These are phyloP conservation scores for Collybiopsis luxurians DNA, from an alignment of 768 basidiomycete species.

Conservation along the genomic window DNA sequence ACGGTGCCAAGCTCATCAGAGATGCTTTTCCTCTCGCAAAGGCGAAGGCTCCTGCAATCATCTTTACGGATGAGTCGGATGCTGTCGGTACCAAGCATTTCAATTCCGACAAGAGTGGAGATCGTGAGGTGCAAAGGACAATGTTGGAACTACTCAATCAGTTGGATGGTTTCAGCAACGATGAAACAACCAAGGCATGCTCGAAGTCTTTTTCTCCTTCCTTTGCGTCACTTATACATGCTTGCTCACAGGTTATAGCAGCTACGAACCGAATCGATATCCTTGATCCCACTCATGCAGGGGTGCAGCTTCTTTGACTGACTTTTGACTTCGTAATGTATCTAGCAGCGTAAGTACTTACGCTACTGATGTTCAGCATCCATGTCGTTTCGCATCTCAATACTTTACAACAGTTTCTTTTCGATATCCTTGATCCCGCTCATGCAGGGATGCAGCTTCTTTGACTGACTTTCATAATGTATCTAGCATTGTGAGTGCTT, in stretches of 20 bases:
- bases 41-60: slow-evolving; percentile 98
- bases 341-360: slow-evolving; percentile 97
- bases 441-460: no score
- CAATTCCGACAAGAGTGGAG: slow-evolving; percentile 98
- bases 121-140: slow-evolving; percentile 98
- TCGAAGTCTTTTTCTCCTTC: slow-evolving; percentile 1
- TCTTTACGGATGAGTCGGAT: slow-evolving; percentile 97
- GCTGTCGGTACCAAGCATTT: slow-evolving; percentile 99
- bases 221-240: slow-evolving; percentile 10
- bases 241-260: slow-evolving; percentile 77
- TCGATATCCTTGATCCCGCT: no score
- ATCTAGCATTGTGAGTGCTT: no score
- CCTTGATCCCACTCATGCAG: slow-evolving; percentile 91
- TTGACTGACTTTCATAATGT: no score
- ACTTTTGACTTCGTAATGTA: no score
- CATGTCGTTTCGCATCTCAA: no score
- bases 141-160: slow-evolving; percentile 99
- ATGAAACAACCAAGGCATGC: slow-evolving; percentile 92
- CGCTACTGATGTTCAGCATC: slow-evolving; percentile 97
- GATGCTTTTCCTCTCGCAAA: slow-evolving; percentile 98
- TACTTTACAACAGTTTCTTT: no score
- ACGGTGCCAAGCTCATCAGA: slow-evolving; percentile 97
- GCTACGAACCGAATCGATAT: slow-evolving; percentile 99
- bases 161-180: slow-evolving; percentile 95
- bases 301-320: no score